Percentiles rank a stretch among this genome's conserved stretches.
Evolutionary conservation across 106 monocot species (phyloP).

Genomic region (Phalaenopsis aphrodite): DNA sequence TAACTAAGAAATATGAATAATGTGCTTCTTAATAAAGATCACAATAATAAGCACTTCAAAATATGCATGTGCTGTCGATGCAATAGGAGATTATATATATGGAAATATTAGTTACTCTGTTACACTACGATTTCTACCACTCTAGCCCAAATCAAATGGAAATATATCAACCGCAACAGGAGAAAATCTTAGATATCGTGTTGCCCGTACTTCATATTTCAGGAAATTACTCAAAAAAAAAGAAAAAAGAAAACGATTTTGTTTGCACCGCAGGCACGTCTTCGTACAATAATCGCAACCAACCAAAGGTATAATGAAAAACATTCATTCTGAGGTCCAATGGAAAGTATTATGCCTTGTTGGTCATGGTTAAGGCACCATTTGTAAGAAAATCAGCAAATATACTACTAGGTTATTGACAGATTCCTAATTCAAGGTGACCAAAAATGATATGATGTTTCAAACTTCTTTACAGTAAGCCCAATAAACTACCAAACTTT

Average conservation of each 20-base stretch:
- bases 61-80: not conserved
- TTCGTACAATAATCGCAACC: not conserved
- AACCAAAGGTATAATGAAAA: not conserved
- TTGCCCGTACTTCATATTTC: not conserved
- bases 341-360: not conserved
- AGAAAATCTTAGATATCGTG: not conserved
- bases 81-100: not conserved
- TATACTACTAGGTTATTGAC: not conserved
- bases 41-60: not conserved
- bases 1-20: not conserved
- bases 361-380: not conserved
- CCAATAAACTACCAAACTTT: not conserved
- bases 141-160: not conserved
- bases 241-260: not conserved
- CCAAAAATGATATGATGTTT: not conserved
- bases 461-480: not conserved
- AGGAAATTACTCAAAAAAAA: conserved; percentile 4
- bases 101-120: not conserved
- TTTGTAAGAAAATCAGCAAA: not conserved
- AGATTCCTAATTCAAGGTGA: not conserved
- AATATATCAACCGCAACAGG: not conserved
- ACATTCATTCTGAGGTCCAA: not conserved
- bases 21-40: not conserved
- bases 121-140: not conserved
- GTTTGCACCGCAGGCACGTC: not conserved